Conservation (phyloP, 2,329 filamentous ascomycete genomes). For the Aureobasidium namibiae region DNA sequence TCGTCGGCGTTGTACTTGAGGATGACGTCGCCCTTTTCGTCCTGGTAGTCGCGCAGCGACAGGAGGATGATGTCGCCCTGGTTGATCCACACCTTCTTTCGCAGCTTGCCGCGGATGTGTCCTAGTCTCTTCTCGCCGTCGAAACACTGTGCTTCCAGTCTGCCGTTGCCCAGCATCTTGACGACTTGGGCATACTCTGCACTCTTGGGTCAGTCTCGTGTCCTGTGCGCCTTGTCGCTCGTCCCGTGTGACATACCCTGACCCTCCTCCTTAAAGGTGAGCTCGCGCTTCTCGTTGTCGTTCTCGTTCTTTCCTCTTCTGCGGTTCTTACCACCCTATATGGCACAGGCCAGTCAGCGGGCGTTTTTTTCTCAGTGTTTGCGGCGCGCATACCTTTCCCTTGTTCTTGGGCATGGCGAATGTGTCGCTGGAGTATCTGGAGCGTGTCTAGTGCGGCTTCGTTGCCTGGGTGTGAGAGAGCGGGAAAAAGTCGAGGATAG, state of each 20-base stretch:
- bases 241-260: slow-evolving; percentile 49
- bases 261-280: slow-evolving; percentile 98
- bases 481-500: neutral
- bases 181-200: slow-evolving; percentile 74
- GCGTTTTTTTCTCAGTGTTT: slow-evolving; percentile 8
- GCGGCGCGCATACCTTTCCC: slow-evolving; percentile 66
- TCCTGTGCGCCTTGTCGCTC: neutral
- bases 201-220: slow-evolving; percentile 15
- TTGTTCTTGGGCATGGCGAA: slow-evolving; percentile 94
- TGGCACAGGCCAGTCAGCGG: slow-evolving; percentile 21
- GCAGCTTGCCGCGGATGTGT: slow-evolving; percentile 88
- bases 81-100: slow-evolving; percentile 99
- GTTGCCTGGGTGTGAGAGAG: slow-evolving; percentile 14
- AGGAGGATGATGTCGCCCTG: slow-evolving; percentile 90
- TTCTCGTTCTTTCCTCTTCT: slow-evolving; percentile 80
- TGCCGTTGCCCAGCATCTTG: slow-evolving; percentile 95
- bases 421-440: slow-evolving; percentile 17
- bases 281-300: slow-evolving; percentile 97
- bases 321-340: slow-evolving; percentile 93
- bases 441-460: slow-evolving; percentile 17
- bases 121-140: slow-evolving; percentile 82
- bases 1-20: slow-evolving; percentile 95
- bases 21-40: slow-evolving; percentile 88
- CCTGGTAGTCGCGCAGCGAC: slow-evolving; percentile 84
- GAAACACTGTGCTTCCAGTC: slow-evolving; percentile 89